These are phyloP conservation scores for Colletotrichum sp. DNA, from an alignment of 2,329 filamentous ascomycete species.

Conservation along the genomic window DNA sequence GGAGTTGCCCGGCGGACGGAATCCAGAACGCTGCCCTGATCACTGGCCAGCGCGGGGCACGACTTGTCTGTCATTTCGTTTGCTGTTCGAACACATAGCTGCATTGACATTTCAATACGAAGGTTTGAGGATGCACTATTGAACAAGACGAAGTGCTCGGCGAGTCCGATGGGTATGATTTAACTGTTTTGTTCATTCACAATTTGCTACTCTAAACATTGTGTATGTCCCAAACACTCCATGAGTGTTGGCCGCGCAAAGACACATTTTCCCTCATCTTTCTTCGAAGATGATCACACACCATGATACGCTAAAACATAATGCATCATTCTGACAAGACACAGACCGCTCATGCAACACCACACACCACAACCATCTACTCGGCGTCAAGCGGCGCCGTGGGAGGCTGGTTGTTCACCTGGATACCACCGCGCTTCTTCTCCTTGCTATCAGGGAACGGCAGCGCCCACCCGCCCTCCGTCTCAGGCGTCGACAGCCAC, in stretches of 20 bases:
- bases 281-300: background rate
- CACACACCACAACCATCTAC: conserved; percentile 37
- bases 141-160: background rate
- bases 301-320: background rate
- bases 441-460: conserved; percentile 82
- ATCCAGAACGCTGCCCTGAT: background rate
- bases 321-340: background rate
- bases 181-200: background rate
- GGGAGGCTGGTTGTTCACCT: conserved; percentile 82
- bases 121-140: background rate
- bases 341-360: background rate
- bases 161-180: background rate
- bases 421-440: conserved; percentile 88
- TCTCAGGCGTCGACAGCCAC: conserved; percentile 84
- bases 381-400: conserved; percentile 80
- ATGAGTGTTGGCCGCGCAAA: background rate
- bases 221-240: background rate
- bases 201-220: background rate
- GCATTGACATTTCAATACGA: background rate
- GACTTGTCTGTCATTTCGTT: background rate
- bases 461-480: conserved; percentile 83
- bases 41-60: background rate
- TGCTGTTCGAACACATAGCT: no score
- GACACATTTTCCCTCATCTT: background rate
- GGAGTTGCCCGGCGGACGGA: background rate